Evolutionary conservation across 1,284 basidiomycete genomes (phyloP).

Genomic region (Ceratobasidium papillatum): DNA sequence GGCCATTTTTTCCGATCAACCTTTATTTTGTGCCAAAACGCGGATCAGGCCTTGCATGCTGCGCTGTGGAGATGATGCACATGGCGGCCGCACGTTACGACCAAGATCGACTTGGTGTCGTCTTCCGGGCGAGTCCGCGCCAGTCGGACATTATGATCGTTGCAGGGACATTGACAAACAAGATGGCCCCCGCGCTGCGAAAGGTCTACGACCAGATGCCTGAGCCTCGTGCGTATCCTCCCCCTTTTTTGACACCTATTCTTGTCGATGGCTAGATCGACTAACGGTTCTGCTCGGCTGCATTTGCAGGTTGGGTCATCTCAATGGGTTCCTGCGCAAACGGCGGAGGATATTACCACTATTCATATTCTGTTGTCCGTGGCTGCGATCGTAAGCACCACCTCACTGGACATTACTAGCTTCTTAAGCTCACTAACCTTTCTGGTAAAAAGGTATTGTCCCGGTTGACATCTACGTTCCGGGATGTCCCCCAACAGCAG

Average conservation of each 20-base stretch:
- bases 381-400: conserved; percentile 90
- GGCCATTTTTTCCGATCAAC: not conserved
- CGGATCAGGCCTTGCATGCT: conserved; percentile 88
- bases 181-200: conserved; percentile 97
- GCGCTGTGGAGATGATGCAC: conserved; percentile 99
- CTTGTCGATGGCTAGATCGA: conserved; percentile 42
- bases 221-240: conserved; percentile 73
- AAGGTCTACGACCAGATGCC: conserved; percentile 99
- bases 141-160: conserved; percentile 99
- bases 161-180: conserved; percentile 98
- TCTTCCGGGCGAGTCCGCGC: conserved; percentile 98
- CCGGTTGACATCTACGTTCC: conserved; percentile 98
- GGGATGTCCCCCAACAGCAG: conserved; percentile 92
- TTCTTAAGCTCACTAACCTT: conserved; percentile 30
- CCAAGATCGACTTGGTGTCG: conserved; percentile 96
- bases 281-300: conserved; percentile 22
- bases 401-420: not conserved
- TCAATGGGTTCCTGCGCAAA: conserved; percentile 99
- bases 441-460: conserved; percentile 71
- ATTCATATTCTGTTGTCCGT: conserved; percentile 98
- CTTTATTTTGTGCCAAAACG: conserved; percentile 19
- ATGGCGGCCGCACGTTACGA: conserved; percentile 99
- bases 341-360: conserved; percentile 98
- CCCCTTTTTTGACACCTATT: conserved; percentile 43
- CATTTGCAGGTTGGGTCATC: conserved; percentile 87